These are phyloP conservation scores for Lyophyllum semitale DNA, from an alignment of 768 basidiomycete species.

Conservation along the genomic window DNA sequence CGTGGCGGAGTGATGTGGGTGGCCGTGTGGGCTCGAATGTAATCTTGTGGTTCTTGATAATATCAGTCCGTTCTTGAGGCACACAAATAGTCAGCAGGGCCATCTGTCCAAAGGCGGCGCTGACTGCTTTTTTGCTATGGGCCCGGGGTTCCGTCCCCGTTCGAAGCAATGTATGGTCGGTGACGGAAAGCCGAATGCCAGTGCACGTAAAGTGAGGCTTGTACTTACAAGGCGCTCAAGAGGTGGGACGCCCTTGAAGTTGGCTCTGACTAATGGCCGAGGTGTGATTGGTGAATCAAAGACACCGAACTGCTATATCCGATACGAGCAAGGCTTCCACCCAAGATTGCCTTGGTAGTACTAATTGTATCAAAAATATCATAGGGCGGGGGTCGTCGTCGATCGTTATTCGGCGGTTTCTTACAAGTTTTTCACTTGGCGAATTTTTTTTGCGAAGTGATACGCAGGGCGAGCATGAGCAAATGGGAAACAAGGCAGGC, in stretches of 20 bases:
- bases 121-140: conserved; percentile 3
- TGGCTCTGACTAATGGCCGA: no score
- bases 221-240: neutral
- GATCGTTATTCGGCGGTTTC: no score
- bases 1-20: neutral
- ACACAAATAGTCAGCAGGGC: neutral
- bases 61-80: conserved; percentile 1
- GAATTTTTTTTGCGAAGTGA: neutral
- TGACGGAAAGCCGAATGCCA: neutral
- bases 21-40: neutral
- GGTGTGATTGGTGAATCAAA: no score
- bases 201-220: conserved; percentile 1
- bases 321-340: no score
- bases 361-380: no score
- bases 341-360: no score
- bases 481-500: neutral
- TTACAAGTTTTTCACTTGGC: no score
- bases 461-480: neutral
- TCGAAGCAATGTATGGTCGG: neutral
- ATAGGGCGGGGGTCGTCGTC: no score
- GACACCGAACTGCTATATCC: no score
- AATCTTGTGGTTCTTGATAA: neutral
- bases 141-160: no score
- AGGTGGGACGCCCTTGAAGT: neutral
- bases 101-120: neutral